Base-by-base conservation (phyloP, 768 basidiomycete species). In the Austroboletus eburneus region DNA sequence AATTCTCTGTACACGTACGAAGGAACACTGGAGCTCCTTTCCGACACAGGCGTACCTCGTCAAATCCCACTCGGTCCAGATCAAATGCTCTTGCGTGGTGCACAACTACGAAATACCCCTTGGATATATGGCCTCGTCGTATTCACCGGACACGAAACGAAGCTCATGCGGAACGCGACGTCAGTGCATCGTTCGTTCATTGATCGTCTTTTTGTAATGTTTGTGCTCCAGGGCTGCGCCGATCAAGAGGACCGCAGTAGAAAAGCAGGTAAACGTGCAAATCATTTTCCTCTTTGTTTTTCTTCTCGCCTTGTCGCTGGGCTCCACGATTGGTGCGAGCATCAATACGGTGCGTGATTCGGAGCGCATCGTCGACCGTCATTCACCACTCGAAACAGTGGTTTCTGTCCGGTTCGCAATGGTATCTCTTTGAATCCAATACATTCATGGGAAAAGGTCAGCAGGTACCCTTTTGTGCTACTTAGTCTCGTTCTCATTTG, bases 101-200 rank as follows among this genome's bases (percentile, higher is more conserved):
- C 96, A 23, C 96, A 99, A 64, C 64, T 99, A 46, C 78, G 96
- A 46, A 99, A 99, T 65, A 98, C 96, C 2, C 83, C 87, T 9
- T 99, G 96, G 96, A 79, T 89, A 23, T 98, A 97, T 65, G 95
- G 94, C 12, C 62, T 99, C 8, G 85, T 85, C 27, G 87, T 98
- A 34, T 97, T 92, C 57, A 95, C 93, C 0, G 96, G 96, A 0
- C 96, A 98, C 61, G 94, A 99, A 72, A 98, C 96, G 17, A 99
- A 99, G 67, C 68, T 99, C 30, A 94, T 98, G 92, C 80, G 91
- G 49, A 98, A 98, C 59, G 95, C 96, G 35, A 97, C 94, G 92
- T 93, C 60, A 71, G 91, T 73, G n/a, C n/a, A 1, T 21, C 43
- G 27, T 0, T 36, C n/a, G 16, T 14, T 3, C 1, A 21, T 13